Conservation (phyloP, 345 rosid genomes). For the Eucalyptus virginea region DNA sequence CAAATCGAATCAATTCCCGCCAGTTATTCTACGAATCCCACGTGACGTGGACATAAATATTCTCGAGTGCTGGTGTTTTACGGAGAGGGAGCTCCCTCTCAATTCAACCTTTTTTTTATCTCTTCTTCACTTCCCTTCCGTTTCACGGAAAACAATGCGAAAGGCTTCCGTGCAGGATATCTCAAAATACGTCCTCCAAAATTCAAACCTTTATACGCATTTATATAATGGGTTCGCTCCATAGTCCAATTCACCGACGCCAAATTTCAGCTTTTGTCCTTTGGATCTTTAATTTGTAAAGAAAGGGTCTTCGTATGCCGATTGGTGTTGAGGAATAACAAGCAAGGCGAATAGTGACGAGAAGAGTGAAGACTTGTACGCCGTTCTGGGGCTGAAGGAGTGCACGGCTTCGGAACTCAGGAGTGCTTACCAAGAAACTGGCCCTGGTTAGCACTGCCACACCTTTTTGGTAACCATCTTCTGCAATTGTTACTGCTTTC, state of each 20-base stretch:
- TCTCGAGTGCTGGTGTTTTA: not conserved
- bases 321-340: not conserved
- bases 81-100: not conserved
- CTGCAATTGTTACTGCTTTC: not conserved
- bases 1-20: not conserved
- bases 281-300: not conserved
- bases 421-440: conserved; percentile 74
- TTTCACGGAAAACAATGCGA: not conserved
- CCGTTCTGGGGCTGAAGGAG: conserved; percentile 57
- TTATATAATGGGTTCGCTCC: not conserved
- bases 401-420: conserved; percentile 65
- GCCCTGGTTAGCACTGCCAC: conserved; percentile 45
- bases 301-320: not conserved
- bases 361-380: conserved; percentile 43
- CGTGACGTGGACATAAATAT: not conserved
- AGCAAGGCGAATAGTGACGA: conserved; percentile 21
- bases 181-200: not conserved
- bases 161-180: not conserved
- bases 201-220: not conserved
- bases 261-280: not conserved
- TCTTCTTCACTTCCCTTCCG: not conserved
- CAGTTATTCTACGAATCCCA: not conserved
- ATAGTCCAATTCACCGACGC: not conserved
- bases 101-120: not conserved
- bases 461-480: not conserved